A percentile compares a stretch with the other conserved stretches of the same genome.
phyloP scores from a whole-genome alignment of 208 protist genomes.

The Leishmania guyanensis region DNA sequence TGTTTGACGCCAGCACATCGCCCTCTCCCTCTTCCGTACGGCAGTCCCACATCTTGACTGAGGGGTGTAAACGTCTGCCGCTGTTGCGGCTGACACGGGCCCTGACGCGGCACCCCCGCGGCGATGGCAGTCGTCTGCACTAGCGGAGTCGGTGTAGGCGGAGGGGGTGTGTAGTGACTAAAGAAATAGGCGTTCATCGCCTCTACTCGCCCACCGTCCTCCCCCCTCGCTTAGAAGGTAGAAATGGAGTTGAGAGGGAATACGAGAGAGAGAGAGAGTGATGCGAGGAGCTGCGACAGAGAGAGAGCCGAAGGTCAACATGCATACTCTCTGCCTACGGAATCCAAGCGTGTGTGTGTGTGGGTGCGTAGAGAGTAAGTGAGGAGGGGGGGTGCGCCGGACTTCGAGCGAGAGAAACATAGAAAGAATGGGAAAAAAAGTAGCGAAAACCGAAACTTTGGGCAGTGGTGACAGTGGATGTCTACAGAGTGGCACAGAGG shows the following conservation, averaged over 20 bases:
- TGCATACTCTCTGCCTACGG: not conserved
- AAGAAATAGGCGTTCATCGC: slow-evolving; percentile 36
- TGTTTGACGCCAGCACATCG: not conserved
- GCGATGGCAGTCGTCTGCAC: not conserved
- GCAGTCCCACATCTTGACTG: not conserved
- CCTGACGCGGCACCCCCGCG: not conserved
- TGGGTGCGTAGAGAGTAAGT: not conserved
- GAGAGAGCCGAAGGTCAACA: not conserved
- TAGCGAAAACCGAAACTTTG: not conserved
- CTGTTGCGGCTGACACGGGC: not conserved
- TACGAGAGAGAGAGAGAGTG: not conserved
- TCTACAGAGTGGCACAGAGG: not conserved
- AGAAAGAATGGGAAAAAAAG: not conserved
- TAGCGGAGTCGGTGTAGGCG: not conserved
- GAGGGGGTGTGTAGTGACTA: slow-evolving; percentile 12
- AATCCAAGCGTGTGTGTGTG: not conserved
- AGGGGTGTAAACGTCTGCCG: not conserved
- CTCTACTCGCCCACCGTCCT: not conserved
- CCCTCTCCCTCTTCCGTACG: not conserved
- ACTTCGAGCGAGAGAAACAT: not conserved
- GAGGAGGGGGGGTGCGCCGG: not conserved
- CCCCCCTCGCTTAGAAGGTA: not conserved
- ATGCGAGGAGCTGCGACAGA: not conserved
- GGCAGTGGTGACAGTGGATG: not conserved
- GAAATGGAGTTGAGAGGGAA: slow-evolving; percentile 1